Base-by-base conservation (phyloP, 768 basidiomycete species). In the Trametes cubensis region DNA sequence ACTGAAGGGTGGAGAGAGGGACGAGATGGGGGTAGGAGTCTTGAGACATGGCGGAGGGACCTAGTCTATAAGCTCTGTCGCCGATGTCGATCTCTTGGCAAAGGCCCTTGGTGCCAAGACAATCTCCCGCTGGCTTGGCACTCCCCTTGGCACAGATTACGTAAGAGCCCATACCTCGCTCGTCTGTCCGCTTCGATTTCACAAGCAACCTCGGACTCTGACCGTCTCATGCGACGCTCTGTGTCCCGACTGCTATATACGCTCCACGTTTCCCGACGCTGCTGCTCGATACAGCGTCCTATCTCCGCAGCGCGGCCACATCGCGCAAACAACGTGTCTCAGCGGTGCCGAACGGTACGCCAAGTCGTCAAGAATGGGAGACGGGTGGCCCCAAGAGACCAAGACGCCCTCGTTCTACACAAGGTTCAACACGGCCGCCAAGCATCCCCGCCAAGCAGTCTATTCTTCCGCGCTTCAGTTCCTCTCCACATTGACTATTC, bases 1-100 rank as follows among this genome's bases (percentile, higher is more conserved):
- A 55, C 68, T 72, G 62, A 63, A 72, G 69, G 60, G 69, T 68
- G 65, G 48, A 58, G 65, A 72, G 71, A 47, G 71, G 71, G 59
- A 72, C 69, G 59, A 72, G 71, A 60, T 61, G 60, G 63, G 65
- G 62, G 62, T 59, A 59, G 55, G 44, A 56, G 61, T 60, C 49
- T 34, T 52, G 62, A 50, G 58, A 45, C 61, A 63, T 65, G 65
- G 51, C 60, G 45, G 50, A 47, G 34, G 54, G 40, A 59, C 41
- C 60, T 58, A 63, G 55, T 60, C 60, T 66, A 47, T 59, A 58
- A 59, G 52, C 58, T 56, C 58, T 52, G 44, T 59, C 62, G 53
- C 67, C 67, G 65, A 68, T 66, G 62, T 60, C 62, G 67, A 68
- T 68, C 67, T 68, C 67, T 68, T 68, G 67, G 67, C 65, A 66